phyloP scores from a whole-genome alignment of 139 green algal species.

The Microglena sp. region DNA sequence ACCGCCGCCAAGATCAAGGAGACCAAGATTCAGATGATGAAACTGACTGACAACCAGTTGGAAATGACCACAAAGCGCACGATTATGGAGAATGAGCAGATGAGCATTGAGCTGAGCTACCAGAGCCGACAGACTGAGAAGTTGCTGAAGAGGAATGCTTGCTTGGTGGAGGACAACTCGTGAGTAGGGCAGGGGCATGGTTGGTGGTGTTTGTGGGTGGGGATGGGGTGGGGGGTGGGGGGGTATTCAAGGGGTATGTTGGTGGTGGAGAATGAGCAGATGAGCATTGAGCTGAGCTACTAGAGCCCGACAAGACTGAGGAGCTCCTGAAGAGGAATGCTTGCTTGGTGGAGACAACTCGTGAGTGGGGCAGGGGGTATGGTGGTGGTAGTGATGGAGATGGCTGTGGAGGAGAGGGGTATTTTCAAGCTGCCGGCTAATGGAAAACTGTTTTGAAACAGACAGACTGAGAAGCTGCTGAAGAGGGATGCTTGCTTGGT shows the following conservation, averaged over 20 bases:
- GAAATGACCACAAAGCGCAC: constrained; percentile 74
- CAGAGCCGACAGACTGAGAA: constrained; percentile 50
- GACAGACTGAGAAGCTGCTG: constrained; percentile 51
- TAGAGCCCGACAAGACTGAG: too few relatives aligned
- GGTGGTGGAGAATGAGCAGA: constrained; percentile 77
- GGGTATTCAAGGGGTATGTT: too few relatives aligned
- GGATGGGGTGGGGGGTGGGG: too few relatives aligned
- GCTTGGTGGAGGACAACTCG: constrained; percentile 20
- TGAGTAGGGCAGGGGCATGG: too few relatives aligned
- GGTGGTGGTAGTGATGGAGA: too few relatives aligned
- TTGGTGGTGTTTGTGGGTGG: too few relatives aligned
- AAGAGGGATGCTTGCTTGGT: constrained; percentile 30
- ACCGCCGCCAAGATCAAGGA: constrained; percentile 57
- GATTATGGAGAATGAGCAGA: constrained; percentile 78
- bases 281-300: constrained; percentile 60
- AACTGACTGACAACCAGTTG: constrained; percentile 62
- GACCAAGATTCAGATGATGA: constrained; percentile 37
- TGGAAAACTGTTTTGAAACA: too few relatives aligned
- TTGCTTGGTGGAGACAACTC: too few relatives aligned
- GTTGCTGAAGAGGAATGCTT: constrained; percentile 42
- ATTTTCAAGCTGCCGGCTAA: too few relatives aligned
- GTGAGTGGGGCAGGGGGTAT: too few relatives aligned
- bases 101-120: constrained; percentile 60
- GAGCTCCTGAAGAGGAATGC: too few relatives aligned
- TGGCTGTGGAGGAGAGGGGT: too few relatives aligned